phyloP scores from a whole-genome alignment of 2,329 filamentous ascomycete species.

The Emydomyces testavorans region DNA sequence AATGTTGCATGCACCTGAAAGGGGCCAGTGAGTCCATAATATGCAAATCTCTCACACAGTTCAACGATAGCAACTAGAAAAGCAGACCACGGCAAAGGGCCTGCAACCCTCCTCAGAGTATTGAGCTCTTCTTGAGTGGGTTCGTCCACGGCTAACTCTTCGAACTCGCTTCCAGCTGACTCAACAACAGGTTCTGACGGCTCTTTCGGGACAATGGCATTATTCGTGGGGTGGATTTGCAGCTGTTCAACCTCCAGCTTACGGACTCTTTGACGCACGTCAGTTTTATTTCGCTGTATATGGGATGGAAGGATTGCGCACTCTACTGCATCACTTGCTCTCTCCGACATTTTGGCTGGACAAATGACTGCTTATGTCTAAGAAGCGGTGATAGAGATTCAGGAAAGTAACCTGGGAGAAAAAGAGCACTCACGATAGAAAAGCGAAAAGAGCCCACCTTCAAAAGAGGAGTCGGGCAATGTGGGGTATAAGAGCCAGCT shows the following conservation, averaged over 20 bases:
- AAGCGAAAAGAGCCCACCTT: neutral
- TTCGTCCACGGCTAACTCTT: slow-evolving; percentile 26
- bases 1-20: slow-evolving; percentile 30
- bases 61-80: slow-evolving; percentile 48
- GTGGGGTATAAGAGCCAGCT: neutral
- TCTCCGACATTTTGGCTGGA: neutral
- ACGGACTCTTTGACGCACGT: neutral
- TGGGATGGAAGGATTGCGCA: neutral
- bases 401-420: neutral
- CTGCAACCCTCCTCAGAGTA: slow-evolving; percentile 43
- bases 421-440: neutral
- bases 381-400: neutral
- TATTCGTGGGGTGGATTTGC: neutral
- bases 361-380: neutral
- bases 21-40: slow-evolving; percentile 44
- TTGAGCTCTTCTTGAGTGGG: slow-evolving; percentile 42
- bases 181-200: neutral
- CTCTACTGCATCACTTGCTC: neutral
- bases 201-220: neutral
- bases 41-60: slow-evolving; percentile 48
- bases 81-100: slow-evolving; percentile 44
- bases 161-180: neutral
- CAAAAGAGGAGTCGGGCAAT: neutral
- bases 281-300: neutral
- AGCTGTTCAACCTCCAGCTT: neutral